Base-by-base conservation (phyloP, 768 basidiomycete genomes). In the Boletellus ananas region DNA sequence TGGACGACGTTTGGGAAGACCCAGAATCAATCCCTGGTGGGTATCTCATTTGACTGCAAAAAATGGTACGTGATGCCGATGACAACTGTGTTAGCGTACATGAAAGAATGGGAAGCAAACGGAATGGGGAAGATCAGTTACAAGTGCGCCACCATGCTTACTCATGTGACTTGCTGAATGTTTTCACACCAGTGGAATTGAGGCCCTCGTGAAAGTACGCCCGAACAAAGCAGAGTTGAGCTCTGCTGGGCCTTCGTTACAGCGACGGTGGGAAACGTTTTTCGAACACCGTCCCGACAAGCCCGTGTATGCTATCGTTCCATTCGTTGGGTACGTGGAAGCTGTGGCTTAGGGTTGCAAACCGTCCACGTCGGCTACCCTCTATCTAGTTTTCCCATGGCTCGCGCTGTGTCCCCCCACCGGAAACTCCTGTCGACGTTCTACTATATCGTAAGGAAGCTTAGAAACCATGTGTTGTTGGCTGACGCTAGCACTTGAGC, bases 101-200 rank as follows among this genome's bases (percentile, higher is more conserved):
- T 48, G n/a, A 57, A 46, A 17, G 58, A 72, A 35, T 76, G 66
- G 61, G 50, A 56, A 25, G 57, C 63, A 34, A 61, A 63, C 2
- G 79, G 77, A 0, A 69, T 63, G 35, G 79, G 79, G 2, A 53
- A 77, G 34, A 68, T 84, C 56, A 70, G 79, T 1, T 72, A 77
- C 57, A 84, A 82, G 84, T 83, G 37, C 6, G 72, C 48, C 34
- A 3, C 51, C 23, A 29, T n/a, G 25, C 33, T 36, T 13, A 42
- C 21, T 2, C 29, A 3, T 31, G 20, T 18, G 45, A 16, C 33
- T n/a, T 23, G 9, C 10, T 47, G 6, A 43, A 25, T 27, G 4
- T n/a, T 4, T 4, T 25, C 13, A 17, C 41, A n/a, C 3, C 51
- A 61, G 60, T 17, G 56, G 51, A 9, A 13, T n/a, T 2, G 66